A percentile compares a stretch with the other conserved stretches of the same genome.
Evolutionary conservation across 805 yeast genomes (phyloP).

Genomic region (Candida montana): DNA sequence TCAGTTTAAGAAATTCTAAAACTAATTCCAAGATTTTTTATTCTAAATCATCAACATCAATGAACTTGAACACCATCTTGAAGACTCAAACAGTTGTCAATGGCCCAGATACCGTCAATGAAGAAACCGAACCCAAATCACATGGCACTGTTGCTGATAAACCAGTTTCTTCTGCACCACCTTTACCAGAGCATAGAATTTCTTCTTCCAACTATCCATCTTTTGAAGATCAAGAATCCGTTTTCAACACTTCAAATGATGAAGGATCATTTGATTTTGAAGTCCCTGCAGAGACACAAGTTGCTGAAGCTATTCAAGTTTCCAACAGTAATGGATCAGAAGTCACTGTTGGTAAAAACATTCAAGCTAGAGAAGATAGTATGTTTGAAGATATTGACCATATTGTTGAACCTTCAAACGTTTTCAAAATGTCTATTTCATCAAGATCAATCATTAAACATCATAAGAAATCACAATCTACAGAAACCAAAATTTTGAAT

Average conservation of each 20-base stretch:
- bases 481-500: constrained; percentile 9
- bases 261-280: constrained; percentile 25
- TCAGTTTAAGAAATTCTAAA: constrained; percentile 16
- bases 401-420: background rate
- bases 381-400: constrained; percentile 20
- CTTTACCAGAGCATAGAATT: constrained; percentile 13
- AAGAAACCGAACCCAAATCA: background rate
- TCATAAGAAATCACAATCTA: constrained; percentile 19
- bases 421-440: constrained; percentile 13
- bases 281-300: constrained; percentile 20
- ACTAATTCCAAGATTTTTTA: constrained; percentile 22
- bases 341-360: constrained; percentile 18
- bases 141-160: too few relatives aligned
- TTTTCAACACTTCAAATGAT: constrained; percentile 8
- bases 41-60: constrained; percentile 25
- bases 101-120: constrained; percentile 10
- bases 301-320: constrained; percentile 22
- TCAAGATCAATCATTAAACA: constrained; percentile 18
- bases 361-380: constrained; percentile 18
- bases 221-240: constrained; percentile 8
- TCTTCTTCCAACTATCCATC: constrained; percentile 24
- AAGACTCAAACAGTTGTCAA: background rate
- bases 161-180: constrained; percentile 6
- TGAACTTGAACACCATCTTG: constrained; percentile 14
- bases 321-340: constrained; percentile 26